Percentiles rank a stretch among this genome's conserved stretches.
Evolutionary conservation across 2,329 filamentous ascomycete genomes (phyloP).

Genomic region (Saccharata proteae): DNA sequence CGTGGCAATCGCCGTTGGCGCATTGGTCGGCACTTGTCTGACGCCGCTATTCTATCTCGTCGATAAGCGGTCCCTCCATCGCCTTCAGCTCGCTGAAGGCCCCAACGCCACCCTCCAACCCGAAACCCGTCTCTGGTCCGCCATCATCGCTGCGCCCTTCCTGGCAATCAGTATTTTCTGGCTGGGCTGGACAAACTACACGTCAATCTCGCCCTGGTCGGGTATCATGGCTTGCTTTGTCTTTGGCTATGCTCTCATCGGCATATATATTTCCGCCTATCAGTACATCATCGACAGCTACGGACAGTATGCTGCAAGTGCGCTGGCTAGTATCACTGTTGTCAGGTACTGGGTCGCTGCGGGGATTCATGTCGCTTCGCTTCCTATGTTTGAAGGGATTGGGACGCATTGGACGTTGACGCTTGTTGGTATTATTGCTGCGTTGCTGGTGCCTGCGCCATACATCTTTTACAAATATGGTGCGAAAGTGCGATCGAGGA

Average conservation of each 20-base stretch:
- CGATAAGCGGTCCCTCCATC: conserved; percentile 9
- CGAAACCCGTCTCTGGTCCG: conserved; percentile 28
- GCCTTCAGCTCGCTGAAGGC: conserved; percentile 12
- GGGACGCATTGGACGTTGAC: conserved; percentile 33
- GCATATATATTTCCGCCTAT: conserved; percentile 30
- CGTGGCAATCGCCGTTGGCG: conserved; percentile 32
- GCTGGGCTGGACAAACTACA: conserved; percentile 38
- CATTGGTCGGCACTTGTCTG: conserved; percentile 21
- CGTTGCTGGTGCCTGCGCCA: conserved; percentile 21
- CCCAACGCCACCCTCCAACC: conserved; percentile 4
- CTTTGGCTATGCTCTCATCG: conserved; percentile 30
- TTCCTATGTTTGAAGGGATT: conserved; percentile 28
- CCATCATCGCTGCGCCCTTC: conserved; percentile 29
- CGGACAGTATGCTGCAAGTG: conserved; percentile 29
- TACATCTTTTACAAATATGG: conserved; percentile 25
- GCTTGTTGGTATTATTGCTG: conserved; percentile 24
- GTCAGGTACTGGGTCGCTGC: conserved; percentile 24
- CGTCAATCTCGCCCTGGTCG: conserved; percentile 33
- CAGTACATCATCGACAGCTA: conserved; percentile 29
- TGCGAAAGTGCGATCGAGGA: conserved; percentile 5
- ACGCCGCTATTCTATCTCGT: conserved; percentile 24
- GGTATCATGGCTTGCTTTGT: conserved; percentile 7
- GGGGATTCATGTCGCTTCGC: conserved; percentile 27
- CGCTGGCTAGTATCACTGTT: conserved; percentile 24
- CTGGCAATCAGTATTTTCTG: conserved; percentile 39